phyloP scores from a whole-genome alignment of 805 yeast species.

The Myxozyma kluyveri region DNA sequence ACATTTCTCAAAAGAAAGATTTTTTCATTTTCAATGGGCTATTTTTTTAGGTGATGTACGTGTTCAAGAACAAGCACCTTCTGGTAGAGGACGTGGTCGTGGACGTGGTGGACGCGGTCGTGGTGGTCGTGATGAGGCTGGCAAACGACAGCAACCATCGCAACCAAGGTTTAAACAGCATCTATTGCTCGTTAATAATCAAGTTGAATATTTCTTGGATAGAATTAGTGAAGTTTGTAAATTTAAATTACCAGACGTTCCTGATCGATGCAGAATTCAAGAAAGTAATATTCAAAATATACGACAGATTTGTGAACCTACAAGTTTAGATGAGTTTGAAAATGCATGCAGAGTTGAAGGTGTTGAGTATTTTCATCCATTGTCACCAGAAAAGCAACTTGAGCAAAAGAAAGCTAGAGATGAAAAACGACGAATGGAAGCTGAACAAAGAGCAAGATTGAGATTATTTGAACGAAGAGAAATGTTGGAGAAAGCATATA shows the following conservation, averaged over 20 bases:
- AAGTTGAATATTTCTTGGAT: not conserved
- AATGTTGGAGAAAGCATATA: slow-evolving; percentile 1
- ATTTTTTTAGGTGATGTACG: no score
- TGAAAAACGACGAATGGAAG: not conserved
- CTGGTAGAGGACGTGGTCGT: no score
- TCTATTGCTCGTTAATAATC: slow-evolving; percentile 1
- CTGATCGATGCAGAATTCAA: not conserved
- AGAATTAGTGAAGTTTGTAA: not conserved
- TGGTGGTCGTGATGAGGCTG: no score
- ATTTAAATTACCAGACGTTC: not conserved
- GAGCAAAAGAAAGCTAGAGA: not conserved
- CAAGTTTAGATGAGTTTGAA: not conserved
- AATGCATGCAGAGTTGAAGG: not conserved
- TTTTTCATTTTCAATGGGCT: no score
- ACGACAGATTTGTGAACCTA: not conserved
- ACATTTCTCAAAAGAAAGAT: not conserved
- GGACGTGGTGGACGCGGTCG: no score
- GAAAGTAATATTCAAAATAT: not conserved
- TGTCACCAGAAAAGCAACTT: not conserved
- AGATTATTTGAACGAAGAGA: not conserved
- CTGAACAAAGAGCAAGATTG: not conserved
- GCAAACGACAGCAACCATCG: no score
- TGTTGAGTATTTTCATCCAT: not conserved
- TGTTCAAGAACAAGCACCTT: no score
- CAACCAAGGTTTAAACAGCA: no score